A percentile compares a stretch with the other conserved stretches of the same genome.
These are phyloP conservation scores for Xylaria grammica DNA, from an alignment of 495 filamentous ascomycete species.

Conservation along the genomic window DNA sequence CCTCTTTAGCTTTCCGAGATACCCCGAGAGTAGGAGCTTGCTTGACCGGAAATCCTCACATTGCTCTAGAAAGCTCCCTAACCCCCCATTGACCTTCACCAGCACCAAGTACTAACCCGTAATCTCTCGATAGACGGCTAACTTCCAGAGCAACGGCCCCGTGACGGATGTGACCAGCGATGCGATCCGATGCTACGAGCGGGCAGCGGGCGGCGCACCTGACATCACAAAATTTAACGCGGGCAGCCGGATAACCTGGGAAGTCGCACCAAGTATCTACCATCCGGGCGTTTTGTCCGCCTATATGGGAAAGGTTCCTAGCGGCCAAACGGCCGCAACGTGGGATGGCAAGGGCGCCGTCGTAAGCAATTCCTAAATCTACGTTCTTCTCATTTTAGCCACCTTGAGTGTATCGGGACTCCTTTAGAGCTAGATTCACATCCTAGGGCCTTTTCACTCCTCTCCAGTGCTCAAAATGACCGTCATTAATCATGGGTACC, in stretches of 20 bases:
- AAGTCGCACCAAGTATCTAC: constrained; percentile 50
- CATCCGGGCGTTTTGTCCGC: constrained; percentile 58
- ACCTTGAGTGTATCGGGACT: no score
- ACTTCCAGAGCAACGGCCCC: constrained; percentile 59
- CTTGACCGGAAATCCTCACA: not conserved
- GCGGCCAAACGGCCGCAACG: constrained; percentile 47
- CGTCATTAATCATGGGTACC: no score
- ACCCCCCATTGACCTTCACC: not conserved
- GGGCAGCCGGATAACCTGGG: constrained; percentile 50
- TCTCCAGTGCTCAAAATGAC: no score
- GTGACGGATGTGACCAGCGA: constrained; percentile 55
- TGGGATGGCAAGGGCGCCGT: constrained; percentile 56
- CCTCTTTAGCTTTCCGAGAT: not conserved
- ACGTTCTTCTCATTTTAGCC: no score
- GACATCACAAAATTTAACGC: constrained; percentile 51
- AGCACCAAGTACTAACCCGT: not conserved
- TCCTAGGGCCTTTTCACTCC: no score
- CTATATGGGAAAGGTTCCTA: constrained; percentile 61
- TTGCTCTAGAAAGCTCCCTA: not conserved
- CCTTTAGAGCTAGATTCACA: no score
- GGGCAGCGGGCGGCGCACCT: constrained; percentile 43
- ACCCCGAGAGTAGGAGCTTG: not conserved
- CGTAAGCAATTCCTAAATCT: no score
- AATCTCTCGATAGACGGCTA: constrained; percentile 34
- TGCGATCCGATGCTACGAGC: constrained; percentile 58